Evolutionary conservation across 192 early-diverging fungal genomes (phyloP).

Genomic region (Backusella australiensis): DNA sequence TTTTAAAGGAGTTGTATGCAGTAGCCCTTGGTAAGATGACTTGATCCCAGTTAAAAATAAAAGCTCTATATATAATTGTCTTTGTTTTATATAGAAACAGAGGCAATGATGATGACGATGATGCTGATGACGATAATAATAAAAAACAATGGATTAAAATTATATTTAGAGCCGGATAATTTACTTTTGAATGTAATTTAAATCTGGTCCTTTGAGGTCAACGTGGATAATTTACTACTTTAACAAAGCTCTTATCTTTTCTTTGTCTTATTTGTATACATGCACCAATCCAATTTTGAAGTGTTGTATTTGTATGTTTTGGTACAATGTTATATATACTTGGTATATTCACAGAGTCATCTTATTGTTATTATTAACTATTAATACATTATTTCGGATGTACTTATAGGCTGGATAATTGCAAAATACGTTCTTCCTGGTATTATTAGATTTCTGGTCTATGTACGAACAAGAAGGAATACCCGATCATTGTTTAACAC

Average conservation of each 20-base stretch:
- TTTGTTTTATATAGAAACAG: not conserved
- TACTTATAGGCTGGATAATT: not conserved
- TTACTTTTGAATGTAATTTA: not conserved
- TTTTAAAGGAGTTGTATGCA: conserved; percentile 2
- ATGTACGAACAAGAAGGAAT: not conserved
- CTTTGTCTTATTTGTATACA: not conserved
- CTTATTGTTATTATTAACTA: not conserved
- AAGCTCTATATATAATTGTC: not conserved
- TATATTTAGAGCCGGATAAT: not conserved
- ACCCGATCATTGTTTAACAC: conserved; percentile 1
- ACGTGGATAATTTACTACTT: not conserved
- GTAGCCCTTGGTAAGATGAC: not conserved
- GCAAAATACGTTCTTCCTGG: not conserved
- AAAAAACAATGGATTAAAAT: not conserved
- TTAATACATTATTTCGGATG: not conserved
- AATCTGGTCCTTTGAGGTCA: not conserved
- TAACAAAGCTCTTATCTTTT: not conserved
- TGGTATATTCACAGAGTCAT: not conserved
- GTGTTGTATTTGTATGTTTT: not conserved
- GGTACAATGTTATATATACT: not conserved
- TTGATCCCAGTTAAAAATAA: not conserved
- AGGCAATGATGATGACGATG: not conserved
- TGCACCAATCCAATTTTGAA: not conserved
- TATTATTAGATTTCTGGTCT: not conserved
- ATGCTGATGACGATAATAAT: not conserved